Evolutionary conservation across 2,329 filamentous ascomycete genomes (phyloP), one percentile per base, ranked within the genome.

Genomic region (Colletotrichum viniferum): DNA sequence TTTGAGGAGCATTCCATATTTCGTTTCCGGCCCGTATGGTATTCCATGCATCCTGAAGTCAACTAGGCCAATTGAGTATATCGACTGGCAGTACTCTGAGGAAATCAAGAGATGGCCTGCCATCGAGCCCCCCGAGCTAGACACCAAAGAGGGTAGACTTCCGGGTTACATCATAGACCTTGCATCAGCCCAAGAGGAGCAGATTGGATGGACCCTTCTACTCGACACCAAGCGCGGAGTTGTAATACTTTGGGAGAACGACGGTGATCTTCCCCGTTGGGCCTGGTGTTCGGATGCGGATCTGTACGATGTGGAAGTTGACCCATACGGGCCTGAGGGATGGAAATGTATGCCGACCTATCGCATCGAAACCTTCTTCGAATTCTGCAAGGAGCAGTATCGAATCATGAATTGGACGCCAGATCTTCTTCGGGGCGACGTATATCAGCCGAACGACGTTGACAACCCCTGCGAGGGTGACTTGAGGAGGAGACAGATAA

Each of bases 221-320:
- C 7, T 58, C 3, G 55, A 58, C 55, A 58, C 55, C 26, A 58
- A 28, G 55, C 55, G 55, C 1, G 55, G 55, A 58, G 55, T 58
- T 26, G 55, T 58, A 1, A 28, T 58, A 16, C 16, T 58, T 4
- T 58, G 55, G 55, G 28, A 58, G 21, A 58, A 58, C 14, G 55
- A 58, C 21, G 55, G 55, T 10, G 0, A 58, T 26, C 55, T 58
- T 58, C 55, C 55, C 26, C 0, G 0, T 14, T 58, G 55, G 55
- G 0, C 55, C 0, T 0, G 21, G n/a, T 0, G 0, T 26, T 58
- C 2, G 13, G 55, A 28, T 26, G 55, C 21, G 7, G 7, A 58
- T 10, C 3, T 1, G 21, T 58, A 58, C 55, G 55, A 28, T n/a
- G 21, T 24, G 26, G 6, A 58, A 0, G 55, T 2, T 3, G 21